Conservation (phyloP, 108 stramenopile genomes). For the Chaetoceros tenuissimus region DNA sequence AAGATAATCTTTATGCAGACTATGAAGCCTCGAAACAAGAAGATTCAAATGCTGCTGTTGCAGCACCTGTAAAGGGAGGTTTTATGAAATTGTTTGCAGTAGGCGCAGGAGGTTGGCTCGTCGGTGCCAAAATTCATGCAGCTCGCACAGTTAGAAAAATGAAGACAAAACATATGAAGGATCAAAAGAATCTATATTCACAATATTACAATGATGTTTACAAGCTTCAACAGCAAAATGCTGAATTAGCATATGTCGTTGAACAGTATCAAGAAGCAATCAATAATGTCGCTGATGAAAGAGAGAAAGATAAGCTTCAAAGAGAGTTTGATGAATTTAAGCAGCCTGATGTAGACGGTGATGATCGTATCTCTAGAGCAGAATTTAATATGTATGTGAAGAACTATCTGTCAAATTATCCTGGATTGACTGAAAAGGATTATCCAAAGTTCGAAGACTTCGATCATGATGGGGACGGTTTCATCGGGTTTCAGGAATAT, state of each 20-base stretch:
- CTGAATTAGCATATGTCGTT: constrained; percentile 40
- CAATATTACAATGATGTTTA: constrained; percentile 91
- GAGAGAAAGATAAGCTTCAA: constrained; percentile 78
- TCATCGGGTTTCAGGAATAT: constrained; percentile 92
- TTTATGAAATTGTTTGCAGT: constrained; percentile 38
- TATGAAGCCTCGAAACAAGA: constrained; percentile 28
- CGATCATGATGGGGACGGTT: constrained; percentile 89
- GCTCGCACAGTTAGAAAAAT: constrained; percentile 62
- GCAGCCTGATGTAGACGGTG: constrained; percentile 93
- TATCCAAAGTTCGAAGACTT: constrained; percentile 96
- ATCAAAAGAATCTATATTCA: constrained; percentile 83
- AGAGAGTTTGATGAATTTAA: constrained; percentile 97
- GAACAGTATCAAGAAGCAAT: constrained; percentile 45
- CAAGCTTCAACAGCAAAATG: constrained; percentile 78
- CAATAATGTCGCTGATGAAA: constrained; percentile 42
- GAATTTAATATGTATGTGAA: constrained; percentile 95
- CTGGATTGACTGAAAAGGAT: constrained; percentile 82
- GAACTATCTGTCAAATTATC: constrained; percentile 89
- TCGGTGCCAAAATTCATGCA: constrained; percentile 68
- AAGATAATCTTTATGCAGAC: constrained; percentile 69
- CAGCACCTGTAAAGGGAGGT: constrained; percentile 17
- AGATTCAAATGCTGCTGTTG: neutral
- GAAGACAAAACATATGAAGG: constrained; percentile 70
- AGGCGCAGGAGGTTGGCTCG: constrained; percentile 48
- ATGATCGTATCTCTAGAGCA: constrained; percentile 85